A percentile compares a stretch with the other conserved stretches of the same genome.
Evolutionary conservation across 257 asterid genomes (phyloP).

Genomic region (Apocynum venetum): DNA sequence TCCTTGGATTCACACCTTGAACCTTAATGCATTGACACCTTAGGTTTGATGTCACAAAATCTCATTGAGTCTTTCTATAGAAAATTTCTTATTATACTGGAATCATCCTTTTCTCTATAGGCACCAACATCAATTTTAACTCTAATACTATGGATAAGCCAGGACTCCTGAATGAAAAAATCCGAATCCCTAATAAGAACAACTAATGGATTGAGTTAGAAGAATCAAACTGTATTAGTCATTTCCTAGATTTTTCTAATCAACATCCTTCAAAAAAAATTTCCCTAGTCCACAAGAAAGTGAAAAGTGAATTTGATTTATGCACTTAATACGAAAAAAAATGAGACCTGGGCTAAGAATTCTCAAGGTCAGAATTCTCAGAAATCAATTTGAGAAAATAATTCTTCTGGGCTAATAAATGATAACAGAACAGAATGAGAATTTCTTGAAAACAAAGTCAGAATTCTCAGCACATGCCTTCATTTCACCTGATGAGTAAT

Average conservation of each 20-base stretch:
- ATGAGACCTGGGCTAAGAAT: not conserved
- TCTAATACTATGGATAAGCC: not conserved
- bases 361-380: too few relatives aligned
- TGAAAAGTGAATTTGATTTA: not conserved
- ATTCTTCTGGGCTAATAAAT: not conserved
- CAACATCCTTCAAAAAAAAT: not conserved
- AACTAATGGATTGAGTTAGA: not conserved
- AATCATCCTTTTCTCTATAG: not conserved
- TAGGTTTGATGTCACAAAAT: not conserved
- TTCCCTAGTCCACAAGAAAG: not conserved
- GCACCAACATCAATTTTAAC: not conserved
- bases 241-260: not conserved
- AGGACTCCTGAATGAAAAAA: not conserved
- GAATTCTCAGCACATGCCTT: constrained; percentile 39
- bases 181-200: not conserved
- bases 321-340: not conserved
- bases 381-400: too few relatives aligned
- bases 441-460: constrained; percentile 9
- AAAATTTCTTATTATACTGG: not conserved
- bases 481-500: constrained; percentile 95
- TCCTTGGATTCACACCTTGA: not conserved
- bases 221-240: not conserved
- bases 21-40: not conserved
- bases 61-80: too few relatives aligned
- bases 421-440: not conserved